Evolutionary conservation across 2,329 filamentous ascomycete species (phyloP).

Genomic region (Elsinoe ampelina): DNA sequence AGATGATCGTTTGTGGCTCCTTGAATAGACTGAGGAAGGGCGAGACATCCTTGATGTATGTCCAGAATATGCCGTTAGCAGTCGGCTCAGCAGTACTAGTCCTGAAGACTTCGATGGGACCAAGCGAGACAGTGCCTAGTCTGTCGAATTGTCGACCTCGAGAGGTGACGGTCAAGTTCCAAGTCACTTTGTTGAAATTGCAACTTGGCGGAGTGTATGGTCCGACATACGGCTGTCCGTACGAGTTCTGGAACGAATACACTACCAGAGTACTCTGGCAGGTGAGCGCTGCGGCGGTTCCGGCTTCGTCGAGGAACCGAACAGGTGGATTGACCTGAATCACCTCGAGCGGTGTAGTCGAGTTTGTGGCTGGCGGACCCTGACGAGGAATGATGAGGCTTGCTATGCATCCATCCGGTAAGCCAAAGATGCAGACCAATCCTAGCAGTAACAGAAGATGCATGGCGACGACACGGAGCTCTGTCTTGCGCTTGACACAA

Average conservation of each 20-base stretch:
- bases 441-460: background rate
- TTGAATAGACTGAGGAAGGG: slow-evolving; percentile 61
- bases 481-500: background rate
- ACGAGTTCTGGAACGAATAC: slow-evolving; percentile 62
- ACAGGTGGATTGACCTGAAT: slow-evolving; percentile 63
- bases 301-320: slow-evolving; percentile 35
- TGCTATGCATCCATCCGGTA: background rate
- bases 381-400: background rate
- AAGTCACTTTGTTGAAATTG: slow-evolving; percentile 61
- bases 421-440: background rate
- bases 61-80: slow-evolving; percentile 60
- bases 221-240: slow-evolving; percentile 63
- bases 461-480: background rate
- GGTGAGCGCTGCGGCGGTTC: slow-evolving; percentile 26
- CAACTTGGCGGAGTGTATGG: slow-evolving; percentile 58
- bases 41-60: slow-evolving; percentile 70
- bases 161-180: slow-evolving; percentile 68
- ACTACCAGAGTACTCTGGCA: slow-evolving; percentile 57
- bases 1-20: slow-evolving; percentile 62
- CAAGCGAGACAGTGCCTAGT: slow-evolving; percentile 64
- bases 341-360: slow-evolving; percentile 43
- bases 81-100: slow-evolving; percentile 77
- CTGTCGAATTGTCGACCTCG: slow-evolving; percentile 67
- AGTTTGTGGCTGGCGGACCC: background rate
- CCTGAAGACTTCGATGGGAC: slow-evolving; percentile 70